Conservation (phyloP, 2,329 filamentous ascomycete species). For the Phyllosticta citrichinensis region DNA sequence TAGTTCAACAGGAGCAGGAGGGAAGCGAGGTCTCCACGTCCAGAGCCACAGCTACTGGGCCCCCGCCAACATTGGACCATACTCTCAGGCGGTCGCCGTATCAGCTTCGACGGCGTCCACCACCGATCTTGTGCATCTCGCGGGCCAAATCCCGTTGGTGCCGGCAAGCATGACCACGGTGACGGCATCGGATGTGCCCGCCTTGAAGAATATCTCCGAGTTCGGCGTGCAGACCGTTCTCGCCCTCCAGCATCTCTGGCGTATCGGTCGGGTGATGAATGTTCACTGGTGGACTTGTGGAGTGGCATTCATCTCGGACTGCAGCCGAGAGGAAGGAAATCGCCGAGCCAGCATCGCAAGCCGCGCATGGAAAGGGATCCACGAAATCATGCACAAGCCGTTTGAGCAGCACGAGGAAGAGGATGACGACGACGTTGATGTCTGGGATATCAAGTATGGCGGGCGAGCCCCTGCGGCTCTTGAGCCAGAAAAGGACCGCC, state of each 20-base stretch:
- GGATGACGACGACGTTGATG: constrained; percentile 43
- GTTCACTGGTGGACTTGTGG: constrained; percentile 67
- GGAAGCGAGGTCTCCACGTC: constrained; percentile 61
- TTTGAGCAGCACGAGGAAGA: constrained; percentile 42
- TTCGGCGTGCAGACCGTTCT: constrained; percentile 55
- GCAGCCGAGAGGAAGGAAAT: constrained; percentile 15
- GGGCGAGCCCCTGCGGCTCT: background rate
- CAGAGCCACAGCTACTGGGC: constrained; percentile 96
- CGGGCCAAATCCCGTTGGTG: constrained; percentile 84
- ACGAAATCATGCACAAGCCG: constrained; percentile 18
- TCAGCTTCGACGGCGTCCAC: constrained; percentile 23
- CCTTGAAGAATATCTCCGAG: constrained; percentile 17
- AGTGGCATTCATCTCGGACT: constrained; percentile 60
- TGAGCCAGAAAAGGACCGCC: constrained; percentile 18
- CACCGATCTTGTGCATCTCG: constrained; percentile 51
- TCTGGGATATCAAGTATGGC: constrained; percentile 56
- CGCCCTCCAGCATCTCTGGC: constrained; percentile 80
- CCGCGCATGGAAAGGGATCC: constrained; percentile 35
- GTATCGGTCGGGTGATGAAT: constrained; percentile 62
- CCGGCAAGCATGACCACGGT: constrained; percentile 65
- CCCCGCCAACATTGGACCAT: constrained; percentile 92
- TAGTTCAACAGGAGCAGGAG: background rate
- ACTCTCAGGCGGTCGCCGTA: constrained; percentile 73
- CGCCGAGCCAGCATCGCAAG: constrained; percentile 27
- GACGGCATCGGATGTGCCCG: constrained; percentile 11